A percentile compares a stretch with the other conserved stretches of the same genome.
phyloP scores from a whole-genome alignment of 2,329 filamentous ascomycete species.

The Paraphaeosphaeria minitans region DNA sequence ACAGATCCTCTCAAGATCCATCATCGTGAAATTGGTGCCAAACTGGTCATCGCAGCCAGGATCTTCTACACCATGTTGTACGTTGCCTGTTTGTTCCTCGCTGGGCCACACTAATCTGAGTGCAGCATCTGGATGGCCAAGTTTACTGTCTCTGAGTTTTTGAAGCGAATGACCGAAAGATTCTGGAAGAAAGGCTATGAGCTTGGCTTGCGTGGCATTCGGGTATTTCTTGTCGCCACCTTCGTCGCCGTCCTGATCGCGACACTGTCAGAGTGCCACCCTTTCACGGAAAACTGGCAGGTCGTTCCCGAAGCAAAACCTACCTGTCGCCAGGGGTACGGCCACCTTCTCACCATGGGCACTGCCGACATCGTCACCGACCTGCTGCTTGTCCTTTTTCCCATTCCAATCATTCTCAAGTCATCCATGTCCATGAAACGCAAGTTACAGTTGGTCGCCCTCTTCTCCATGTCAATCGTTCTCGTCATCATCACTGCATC shows the following conservation, averaged over 20 bases:
- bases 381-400: conserved; percentile 82
- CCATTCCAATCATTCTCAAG: conserved; percentile 82
- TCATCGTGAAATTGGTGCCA: conserved; percentile 73
- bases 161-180: conserved; percentile 80
- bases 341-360: conserved; percentile 89
- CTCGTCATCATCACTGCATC: conserved; percentile 81
- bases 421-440: conserved; percentile 77
- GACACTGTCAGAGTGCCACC: conserved; percentile 79
- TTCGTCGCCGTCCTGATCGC: conserved; percentile 82
- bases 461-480: conserved; percentile 84
- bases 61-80: conserved; percentile 91
- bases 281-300: conserved; percentile 63
- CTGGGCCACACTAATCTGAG: conserved; percentile 17
- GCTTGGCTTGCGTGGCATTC: conserved; percentile 70
- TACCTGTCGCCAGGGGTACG: conserved; percentile 83
- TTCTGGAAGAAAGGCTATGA: conserved; percentile 83
- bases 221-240: conserved; percentile 76
- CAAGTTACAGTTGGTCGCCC: conserved; percentile 76
- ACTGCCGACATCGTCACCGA: conserved; percentile 87
- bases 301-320: conserved; percentile 77
- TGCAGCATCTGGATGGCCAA: conserved; percentile 89
- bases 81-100: conserved; percentile 36
- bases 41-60: conserved; percentile 78
- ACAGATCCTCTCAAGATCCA: conserved; percentile 61
- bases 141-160: conserved; percentile 86